Evolutionary conservation across 257 asterid species (phyloP), one percentile per base, ranked within the genome.

Genomic region (Leptodermis oblonga): DNA sequence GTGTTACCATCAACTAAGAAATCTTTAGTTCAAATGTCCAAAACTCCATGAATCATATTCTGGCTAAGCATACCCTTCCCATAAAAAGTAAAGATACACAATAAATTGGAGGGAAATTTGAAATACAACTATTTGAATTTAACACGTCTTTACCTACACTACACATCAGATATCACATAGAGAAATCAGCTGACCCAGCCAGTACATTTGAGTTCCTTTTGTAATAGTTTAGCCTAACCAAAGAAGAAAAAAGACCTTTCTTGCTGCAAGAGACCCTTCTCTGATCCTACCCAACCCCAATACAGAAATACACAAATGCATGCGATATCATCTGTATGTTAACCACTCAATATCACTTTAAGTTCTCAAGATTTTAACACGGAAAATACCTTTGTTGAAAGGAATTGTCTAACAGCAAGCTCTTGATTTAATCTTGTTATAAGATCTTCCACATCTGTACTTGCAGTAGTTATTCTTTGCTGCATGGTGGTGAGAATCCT

Each of bases 371-470:
- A 45, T 17, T 1, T 30, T 23, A 46, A 60, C n/a, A 22, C 17
- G 65, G 70, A 77, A 60, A 42, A 65, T 75, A 88, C 92, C 91
- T 86, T 85, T 48, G 83, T 72, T 8, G 81, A 72, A 69, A 86
- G 89, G 68, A 80, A 83, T 59, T 77, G 80, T 74, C 82, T 78
- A n/a, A 68, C 83, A 77, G 92, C 71, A 74, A 78, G 77, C 82
- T 88, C 96, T 70, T 83, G 89, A 76, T 77, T 62, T 56, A 79
- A 74, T 79, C 93, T 85, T 68, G 84, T 73, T 26, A 77, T 70
- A 42, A 86, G 90, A 79, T 83, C 86, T 67, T 85, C 86, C 52
- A 80, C 56, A 74, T 84, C 90, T 55, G 82, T 73, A 74, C 76
- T 82, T 71, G 88, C 81, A 31, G 88, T 74, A 69, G 70, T 75